A percentile compares a stretch with the other conserved stretches of the same genome.
These are phyloP conservation scores for Fusarium sulawesiense DNA, from an alignment of 2,329 filamentous ascomycete genomes.

Conservation along the genomic window DNA sequence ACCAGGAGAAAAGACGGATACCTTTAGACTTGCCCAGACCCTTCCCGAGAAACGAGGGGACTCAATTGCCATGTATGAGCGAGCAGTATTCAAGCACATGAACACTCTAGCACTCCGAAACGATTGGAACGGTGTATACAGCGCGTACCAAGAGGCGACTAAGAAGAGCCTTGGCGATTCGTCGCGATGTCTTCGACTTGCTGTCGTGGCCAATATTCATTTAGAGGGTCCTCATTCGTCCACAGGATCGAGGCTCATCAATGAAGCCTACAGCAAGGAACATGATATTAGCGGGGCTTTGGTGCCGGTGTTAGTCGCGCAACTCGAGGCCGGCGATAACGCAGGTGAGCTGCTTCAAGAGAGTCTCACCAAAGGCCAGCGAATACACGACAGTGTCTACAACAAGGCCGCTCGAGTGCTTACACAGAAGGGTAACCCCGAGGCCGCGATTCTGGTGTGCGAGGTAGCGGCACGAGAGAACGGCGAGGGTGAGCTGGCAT, in stretches of 20 bases:
- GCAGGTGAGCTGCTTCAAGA: constrained; percentile 44
- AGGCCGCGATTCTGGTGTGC: constrained; percentile 50
- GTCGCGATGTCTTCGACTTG: constrained; percentile 59
- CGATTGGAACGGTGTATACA: constrained; percentile 50
- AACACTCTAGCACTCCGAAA: constrained; percentile 51
- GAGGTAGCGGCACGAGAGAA: constrained; percentile 53
- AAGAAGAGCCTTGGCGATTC: constrained; percentile 51
- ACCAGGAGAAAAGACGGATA: constrained; percentile 28
- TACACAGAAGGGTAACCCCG: constrained; percentile 45
- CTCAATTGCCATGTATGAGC: constrained; percentile 38
- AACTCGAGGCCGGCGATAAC: constrained; percentile 51
- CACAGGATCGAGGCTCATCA: constrained; percentile 55
- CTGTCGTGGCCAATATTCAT: constrained; percentile 57
- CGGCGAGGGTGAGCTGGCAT: constrained; percentile 51
- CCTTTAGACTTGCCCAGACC: constrained; percentile 13
- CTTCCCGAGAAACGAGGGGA: constrained; percentile 37
- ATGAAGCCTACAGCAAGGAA: constrained; percentile 53
- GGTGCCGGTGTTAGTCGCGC: constrained; percentile 54
- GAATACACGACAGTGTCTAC: constrained; percentile 52
- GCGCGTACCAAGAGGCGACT: constrained; percentile 51
- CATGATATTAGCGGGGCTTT: constrained; percentile 56
- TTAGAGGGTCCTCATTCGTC: constrained; percentile 44
- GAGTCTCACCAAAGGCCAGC: constrained; percentile 44
- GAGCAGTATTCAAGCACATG: constrained; percentile 51
- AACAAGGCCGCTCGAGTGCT: constrained; percentile 52